Percentiles rank a stretch among this genome's conserved stretches.
phyloP scores from a whole-genome alignment of 2,329 filamentous ascomycete genomes.

The Davidsoniella australis region DNA sequence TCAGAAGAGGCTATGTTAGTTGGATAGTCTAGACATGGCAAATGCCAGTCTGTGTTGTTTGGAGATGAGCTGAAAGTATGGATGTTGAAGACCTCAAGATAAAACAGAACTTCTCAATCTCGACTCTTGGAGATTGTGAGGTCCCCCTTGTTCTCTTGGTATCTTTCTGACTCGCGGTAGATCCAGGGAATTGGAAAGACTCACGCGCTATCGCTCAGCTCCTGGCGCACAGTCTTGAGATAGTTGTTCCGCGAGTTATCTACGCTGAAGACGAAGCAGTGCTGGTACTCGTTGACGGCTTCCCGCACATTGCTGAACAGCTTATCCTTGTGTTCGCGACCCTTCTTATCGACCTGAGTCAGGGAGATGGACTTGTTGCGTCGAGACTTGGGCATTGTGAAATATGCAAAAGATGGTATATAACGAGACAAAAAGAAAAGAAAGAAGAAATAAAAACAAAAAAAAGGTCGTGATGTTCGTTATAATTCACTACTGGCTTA shows the following conservation, averaged over 20 bases:
- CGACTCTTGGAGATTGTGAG: too few relatives aligned
- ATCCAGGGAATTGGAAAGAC: constrained; percentile 16
- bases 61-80: too few relatives aligned
- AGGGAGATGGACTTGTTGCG: constrained; percentile 78
- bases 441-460: neutral
- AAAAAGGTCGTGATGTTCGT: neutral
- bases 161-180: too few relatives aligned
- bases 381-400: constrained; percentile 87
- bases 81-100: too few relatives aligned
- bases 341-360: constrained; percentile 84
- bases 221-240: constrained; percentile 73
- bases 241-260: constrained; percentile 98
- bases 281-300: constrained; percentile 66
- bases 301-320: constrained; percentile 81
- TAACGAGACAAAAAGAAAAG: neutral
- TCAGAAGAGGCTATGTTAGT: neutral
- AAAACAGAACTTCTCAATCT: too few relatives aligned
- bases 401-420: neutral
- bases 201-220: constrained; percentile 72
- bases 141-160: too few relatives aligned
- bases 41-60: too few relatives aligned
- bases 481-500: neutral
- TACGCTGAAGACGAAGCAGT: constrained; percentile 84
- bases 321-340: constrained; percentile 74
- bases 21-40: too few relatives aligned